Evolutionary conservation across 2,329 filamentous ascomycete genomes (phyloP), one percentile per base, ranked within the genome.

Genomic region (Teratosphaeria gauchensis): DNA sequence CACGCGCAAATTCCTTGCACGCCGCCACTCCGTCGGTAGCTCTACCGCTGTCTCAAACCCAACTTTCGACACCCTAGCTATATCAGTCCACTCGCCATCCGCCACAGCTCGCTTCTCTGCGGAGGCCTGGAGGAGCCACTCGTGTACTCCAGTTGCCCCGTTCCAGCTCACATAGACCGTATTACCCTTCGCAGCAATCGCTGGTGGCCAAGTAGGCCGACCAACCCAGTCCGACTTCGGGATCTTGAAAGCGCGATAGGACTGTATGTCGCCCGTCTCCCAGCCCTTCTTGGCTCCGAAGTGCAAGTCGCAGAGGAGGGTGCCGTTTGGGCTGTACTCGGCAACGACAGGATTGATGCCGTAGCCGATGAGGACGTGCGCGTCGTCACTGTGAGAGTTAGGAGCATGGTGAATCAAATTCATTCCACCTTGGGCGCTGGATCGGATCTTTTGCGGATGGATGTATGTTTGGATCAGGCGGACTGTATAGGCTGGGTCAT

Each of bases 321-420:
- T 61, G 32, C 68, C 67, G 46, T 67, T 63, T 21, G 60, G 53
- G 52, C 52, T 54, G 61, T 62, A 69, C n/a, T 63, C 63, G 42
- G 67, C 63, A n/a, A 59, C 61, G 14, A 68, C 64, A 11, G 68
- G 62, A 48, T 68, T 68, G 54, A 68, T 63, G 32, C 67, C 67
- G 57, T 68, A 69, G 3, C 68, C 67, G 16, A 68, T 58, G 11
- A 69, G 56, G 21, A 65, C 28, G 31, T 68, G 66, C 35, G 55
- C 28, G 24, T 56, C 55, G 28, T 55, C 7, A 31, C 16, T 21
- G 19, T 7, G 7, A 32, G 52, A 9, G 9, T 16, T n/a, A 6
- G 16, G 31, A 24, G 30, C 24, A 46, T 46, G 42, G 42, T 48
- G 42, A 19, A 55, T 19, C 4, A 56, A 16, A n/a, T 14, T 14